Percentiles rank a stretch among this genome's conserved stretches.
These are phyloP conservation scores for Lactarius psammicola DNA, from an alignment of 768 basidiomycete species.

Conservation along the genomic window DNA sequence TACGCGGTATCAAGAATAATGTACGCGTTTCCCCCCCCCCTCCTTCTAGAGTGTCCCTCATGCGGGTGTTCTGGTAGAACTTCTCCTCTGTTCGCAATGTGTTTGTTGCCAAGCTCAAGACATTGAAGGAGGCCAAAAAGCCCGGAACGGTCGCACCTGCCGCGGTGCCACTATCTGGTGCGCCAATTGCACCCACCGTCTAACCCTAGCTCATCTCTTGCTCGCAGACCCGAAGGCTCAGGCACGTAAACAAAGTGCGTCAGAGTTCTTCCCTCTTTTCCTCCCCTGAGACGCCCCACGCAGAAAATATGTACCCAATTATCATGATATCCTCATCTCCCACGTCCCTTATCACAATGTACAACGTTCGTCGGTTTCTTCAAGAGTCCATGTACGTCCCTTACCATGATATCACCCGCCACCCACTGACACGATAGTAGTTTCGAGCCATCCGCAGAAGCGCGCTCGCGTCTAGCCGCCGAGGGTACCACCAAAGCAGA, in stretches of 20 bases:
- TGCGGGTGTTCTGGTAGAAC: constrained; percentile 51
- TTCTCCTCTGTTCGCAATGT: constrained; percentile 66
- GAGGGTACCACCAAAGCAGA: constrained; percentile 76
- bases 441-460: constrained; percentile 75
- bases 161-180: constrained; percentile 41
- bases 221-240: constrained; percentile 54
- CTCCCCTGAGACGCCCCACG: neutral
- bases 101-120: constrained; percentile 77
- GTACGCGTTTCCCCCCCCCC: too few relatives aligned
- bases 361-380: constrained; percentile 92
- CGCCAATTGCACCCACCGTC: neutral
- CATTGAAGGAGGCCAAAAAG: constrained; percentile 63
- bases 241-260: constrained; percentile 69
- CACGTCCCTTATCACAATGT: constrained; percentile 94
- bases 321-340: constrained; percentile 97
- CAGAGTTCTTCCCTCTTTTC: neutral
- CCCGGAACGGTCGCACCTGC: constrained; percentile 43
- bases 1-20: constrained; percentile 81
- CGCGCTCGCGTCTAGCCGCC: constrained; percentile 61
- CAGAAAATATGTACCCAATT: constrained; percentile 83
- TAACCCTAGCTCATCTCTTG: neutral
- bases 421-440: neutral
- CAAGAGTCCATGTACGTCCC: constrained; percentile 72
- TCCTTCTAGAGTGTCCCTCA: too few relatives aligned
- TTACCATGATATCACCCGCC: neutral